phyloP scores from a whole-genome alignment of 176 grass and related monocot genomes.

The Aegilops speltoides region DNA sequence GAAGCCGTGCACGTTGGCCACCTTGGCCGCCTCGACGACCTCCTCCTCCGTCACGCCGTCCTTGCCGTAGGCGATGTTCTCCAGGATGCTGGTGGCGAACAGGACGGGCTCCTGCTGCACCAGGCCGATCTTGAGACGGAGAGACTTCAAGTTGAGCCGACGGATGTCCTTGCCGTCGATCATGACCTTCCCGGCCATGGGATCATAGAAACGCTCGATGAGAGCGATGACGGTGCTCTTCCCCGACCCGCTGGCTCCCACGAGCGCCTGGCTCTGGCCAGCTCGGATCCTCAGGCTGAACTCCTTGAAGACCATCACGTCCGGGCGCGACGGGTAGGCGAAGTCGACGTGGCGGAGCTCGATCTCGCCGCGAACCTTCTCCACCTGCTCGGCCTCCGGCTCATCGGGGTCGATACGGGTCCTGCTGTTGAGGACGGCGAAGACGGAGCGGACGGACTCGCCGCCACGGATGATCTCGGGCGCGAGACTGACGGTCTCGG shows the following conservation, averaged over 20 bases:
- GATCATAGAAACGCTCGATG: slow-evolving; percentile 88
- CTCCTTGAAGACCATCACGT: slow-evolving; percentile 80
- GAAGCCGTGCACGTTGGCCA: slow-evolving; percentile 80
- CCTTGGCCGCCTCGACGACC: slow-evolving; percentile 63
- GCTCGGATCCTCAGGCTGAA: slow-evolving; percentile 61
- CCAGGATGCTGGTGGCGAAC: slow-evolving; percentile 72
- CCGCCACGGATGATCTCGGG: slow-evolving; percentile 87
- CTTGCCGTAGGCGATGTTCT: slow-evolving; percentile 85
- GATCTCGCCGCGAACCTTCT: slow-evolving; percentile 65
- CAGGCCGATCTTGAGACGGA: slow-evolving; percentile 68
- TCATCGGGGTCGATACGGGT: slow-evolving; percentile 75
- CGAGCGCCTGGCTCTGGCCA: slow-evolving; percentile 67
- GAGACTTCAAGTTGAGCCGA: slow-evolving; percentile 60
- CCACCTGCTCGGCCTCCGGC: slow-evolving; percentile 56
- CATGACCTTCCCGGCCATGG: slow-evolving; percentile 74
- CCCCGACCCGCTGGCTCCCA: slow-evolving; percentile 69
- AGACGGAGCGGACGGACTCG: slow-evolving; percentile 85
- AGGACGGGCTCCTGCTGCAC: slow-evolving; percentile 90
- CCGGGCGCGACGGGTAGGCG: slow-evolving; percentile 66
- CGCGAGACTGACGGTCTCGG: slow-evolving; percentile 82
- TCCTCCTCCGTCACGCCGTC: slow-evolving; percentile 69
- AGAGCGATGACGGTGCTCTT: slow-evolving; percentile 74
- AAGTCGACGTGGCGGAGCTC: slow-evolving; percentile 80
- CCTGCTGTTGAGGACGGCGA: slow-evolving; percentile 61
- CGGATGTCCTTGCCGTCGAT: slow-evolving; percentile 83